These are phyloP conservation scores for Suillus brevipes DNA, from an alignment of 768 basidiomycete genomes.

Conservation along the genomic window DNA sequence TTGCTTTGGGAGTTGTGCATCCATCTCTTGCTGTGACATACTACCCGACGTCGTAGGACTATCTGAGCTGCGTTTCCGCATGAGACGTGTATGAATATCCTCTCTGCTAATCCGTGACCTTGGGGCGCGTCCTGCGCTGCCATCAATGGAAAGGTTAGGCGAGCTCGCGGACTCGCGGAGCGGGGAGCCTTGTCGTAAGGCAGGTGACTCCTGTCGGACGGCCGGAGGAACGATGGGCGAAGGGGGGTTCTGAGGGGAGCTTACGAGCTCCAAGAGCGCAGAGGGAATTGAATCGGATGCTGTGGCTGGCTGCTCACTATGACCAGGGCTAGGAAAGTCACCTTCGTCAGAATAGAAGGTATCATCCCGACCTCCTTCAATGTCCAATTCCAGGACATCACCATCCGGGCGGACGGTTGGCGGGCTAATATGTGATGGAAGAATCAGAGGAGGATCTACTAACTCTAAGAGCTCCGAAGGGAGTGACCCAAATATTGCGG, in stretches of 20 bases:
- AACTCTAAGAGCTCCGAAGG: constrained; percentile 56
- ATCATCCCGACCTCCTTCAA: constrained; percentile 53
- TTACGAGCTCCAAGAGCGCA: constrained; percentile 54
- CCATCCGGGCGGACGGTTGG: constrained; percentile 22
- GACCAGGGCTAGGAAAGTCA: constrained; percentile 22
- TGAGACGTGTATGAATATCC: constrained; percentile 50
- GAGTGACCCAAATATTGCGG: constrained; percentile 29
- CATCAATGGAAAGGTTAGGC: constrained; percentile 17
- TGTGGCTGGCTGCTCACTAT: constrained; percentile 13
- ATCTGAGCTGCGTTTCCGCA: constrained; percentile 45
- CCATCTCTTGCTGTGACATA: background rate
- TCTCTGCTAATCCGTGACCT: constrained; percentile 53
- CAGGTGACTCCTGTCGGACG: constrained; percentile 23
- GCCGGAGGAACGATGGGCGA: constrained; percentile 20
- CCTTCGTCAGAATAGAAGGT: constrained; percentile 45
- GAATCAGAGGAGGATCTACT: constrained; percentile 62
- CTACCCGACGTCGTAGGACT: constrained; percentile 36
- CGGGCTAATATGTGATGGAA: constrained; percentile 49
- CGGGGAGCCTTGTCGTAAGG: constrained; percentile 28
- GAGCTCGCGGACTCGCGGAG: constrained; percentile 23
- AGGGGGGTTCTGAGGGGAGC: constrained; percentile 23
- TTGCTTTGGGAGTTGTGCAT: background rate
- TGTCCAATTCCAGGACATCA: constrained; percentile 80
- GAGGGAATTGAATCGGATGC: constrained; percentile 38
- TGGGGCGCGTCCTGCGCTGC: constrained; percentile 19